Conservation (phyloP, 306 rosid genomes). For the Leucaena leucocephala region DNA sequence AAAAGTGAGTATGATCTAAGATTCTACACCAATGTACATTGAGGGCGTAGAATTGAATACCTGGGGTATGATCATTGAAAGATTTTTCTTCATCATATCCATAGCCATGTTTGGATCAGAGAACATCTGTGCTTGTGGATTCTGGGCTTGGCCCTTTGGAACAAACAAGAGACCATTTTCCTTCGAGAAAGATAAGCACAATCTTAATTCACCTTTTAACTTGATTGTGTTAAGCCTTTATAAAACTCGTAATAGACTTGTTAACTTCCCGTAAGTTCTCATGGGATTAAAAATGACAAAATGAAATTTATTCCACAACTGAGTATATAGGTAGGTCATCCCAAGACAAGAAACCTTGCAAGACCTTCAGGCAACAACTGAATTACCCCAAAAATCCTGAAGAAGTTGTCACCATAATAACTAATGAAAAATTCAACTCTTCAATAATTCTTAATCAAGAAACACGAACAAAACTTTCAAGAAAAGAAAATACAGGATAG, state of each 20-base stretch:
- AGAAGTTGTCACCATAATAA: constrained; percentile 18
- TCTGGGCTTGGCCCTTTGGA: constrained; percentile 88
- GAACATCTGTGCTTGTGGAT: constrained; percentile 97
- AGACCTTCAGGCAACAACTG: not conserved
- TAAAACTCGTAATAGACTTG: constrained; percentile 10
- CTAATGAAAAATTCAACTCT: constrained; percentile 1
- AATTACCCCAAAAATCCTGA: not conserved
- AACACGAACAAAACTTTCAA: constrained; percentile 14
- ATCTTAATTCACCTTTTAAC: constrained; percentile 30
- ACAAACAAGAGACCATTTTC: constrained; percentile 87
- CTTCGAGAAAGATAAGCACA: constrained; percentile 45
- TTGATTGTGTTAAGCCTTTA: constrained; percentile 12
- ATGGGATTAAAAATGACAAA: not conserved
- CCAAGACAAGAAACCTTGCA: constrained; percentile 9
- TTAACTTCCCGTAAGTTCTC: constrained; percentile 20
- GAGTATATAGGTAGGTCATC: not conserved
- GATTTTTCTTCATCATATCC: constrained; percentile 99
- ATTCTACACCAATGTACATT: constrained; percentile 15
- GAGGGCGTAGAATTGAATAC: constrained; percentile 44
- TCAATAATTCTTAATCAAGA: constrained; percentile 19
- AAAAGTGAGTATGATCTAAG: constrained; percentile 16
- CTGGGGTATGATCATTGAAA: constrained; percentile 98
- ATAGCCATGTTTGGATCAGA: constrained; percentile 99
- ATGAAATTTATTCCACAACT: constrained; percentile 13
- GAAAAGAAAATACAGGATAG: constrained; percentile 1